Evolutionary conservation across 129 eudicot species (phyloP).

Genomic region (Arctium minus): DNA sequence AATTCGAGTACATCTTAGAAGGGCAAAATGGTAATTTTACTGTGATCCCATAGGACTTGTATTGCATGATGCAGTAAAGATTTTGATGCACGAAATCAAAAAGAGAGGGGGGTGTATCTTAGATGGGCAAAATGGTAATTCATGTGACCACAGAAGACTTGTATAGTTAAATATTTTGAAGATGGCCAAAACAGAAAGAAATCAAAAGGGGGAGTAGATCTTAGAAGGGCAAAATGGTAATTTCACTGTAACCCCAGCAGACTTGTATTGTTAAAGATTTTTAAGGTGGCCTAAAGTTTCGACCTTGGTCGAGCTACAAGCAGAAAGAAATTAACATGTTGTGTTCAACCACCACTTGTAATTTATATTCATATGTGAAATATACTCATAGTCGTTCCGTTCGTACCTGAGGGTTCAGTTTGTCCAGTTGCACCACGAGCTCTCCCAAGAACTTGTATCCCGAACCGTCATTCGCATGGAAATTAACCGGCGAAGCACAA

Average conservation of each 20-base stretch:
- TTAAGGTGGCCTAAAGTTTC: background rate
- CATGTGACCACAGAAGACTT: background rate
- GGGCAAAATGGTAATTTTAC: conserved; percentile 5
- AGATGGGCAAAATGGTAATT: background rate
- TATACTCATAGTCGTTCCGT: background rate
- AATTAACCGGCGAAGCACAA: conserved; percentile 86
- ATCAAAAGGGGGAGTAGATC: background rate
- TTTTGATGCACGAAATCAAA: background rate
- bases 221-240: background rate
- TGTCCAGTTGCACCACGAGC: conserved; percentile 81
- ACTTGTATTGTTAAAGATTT: background rate
- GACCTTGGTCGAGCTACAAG: background rate
- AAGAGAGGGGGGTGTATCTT: background rate
- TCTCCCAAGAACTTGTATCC: conserved; percentile 94
- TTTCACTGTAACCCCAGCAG: background rate
- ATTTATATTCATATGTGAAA: background rate
- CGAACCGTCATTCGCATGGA: conserved; percentile 90
- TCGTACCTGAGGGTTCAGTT: conserved; percentile 93
- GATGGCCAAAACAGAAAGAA: background rate
- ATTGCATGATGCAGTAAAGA: background rate
- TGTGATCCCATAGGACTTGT: background rate
- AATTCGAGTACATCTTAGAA: background rate
- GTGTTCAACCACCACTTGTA: background rate
- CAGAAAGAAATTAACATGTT: background rate
- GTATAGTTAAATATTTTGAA: too few relatives aligned